These are phyloP conservation scores for Begonia peltatifolia DNA, from an alignment of 306 rosid genomes.

Conservation along the genomic window DNA sequence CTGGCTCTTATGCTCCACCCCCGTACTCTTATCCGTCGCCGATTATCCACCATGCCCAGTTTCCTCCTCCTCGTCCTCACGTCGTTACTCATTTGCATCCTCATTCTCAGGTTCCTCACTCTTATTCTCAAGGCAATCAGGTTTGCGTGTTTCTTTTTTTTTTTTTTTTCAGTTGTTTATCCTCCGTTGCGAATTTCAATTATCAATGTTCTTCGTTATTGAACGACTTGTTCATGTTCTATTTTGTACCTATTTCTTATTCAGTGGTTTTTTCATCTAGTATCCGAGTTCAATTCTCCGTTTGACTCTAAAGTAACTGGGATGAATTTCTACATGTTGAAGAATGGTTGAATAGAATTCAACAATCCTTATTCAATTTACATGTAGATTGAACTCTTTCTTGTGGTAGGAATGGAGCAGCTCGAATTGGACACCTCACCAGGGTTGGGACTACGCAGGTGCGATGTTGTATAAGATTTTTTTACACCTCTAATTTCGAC, in stretches of 20 bases:
- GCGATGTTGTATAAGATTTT: conserved; percentile 7
- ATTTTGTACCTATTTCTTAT: background rate
- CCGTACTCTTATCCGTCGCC: conserved; percentile 29
- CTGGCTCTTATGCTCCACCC: conserved; percentile 43
- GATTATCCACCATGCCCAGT: conserved; percentile 33
- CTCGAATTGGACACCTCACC: conserved; percentile 47
- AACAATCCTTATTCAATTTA: background rate
- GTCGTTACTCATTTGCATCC: conserved; percentile 30
- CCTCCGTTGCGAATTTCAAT: background rate
- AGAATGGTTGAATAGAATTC: background rate
- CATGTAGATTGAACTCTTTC: background rate
- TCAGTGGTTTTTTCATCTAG: background rate
- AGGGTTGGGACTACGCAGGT: conserved; percentile 59
- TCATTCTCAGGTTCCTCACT: conserved; percentile 52
- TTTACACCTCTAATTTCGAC: background rate
- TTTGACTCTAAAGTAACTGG: background rate
- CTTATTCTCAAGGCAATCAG: conserved; percentile 45
- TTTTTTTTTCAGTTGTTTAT: background rate
- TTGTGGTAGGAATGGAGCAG: conserved; percentile 62
- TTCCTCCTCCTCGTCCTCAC: conserved; percentile 38
- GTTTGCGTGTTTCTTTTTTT: background rate
- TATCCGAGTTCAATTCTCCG: background rate
- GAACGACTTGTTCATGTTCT: background rate
- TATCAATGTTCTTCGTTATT: too few relatives aligned
- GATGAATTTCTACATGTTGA: background rate